Percentiles rank a stretch among this genome's conserved stretches.
Conservation (phyloP, 1,139 yeast species). For the Blastobotrys arbuscula region DNA sequence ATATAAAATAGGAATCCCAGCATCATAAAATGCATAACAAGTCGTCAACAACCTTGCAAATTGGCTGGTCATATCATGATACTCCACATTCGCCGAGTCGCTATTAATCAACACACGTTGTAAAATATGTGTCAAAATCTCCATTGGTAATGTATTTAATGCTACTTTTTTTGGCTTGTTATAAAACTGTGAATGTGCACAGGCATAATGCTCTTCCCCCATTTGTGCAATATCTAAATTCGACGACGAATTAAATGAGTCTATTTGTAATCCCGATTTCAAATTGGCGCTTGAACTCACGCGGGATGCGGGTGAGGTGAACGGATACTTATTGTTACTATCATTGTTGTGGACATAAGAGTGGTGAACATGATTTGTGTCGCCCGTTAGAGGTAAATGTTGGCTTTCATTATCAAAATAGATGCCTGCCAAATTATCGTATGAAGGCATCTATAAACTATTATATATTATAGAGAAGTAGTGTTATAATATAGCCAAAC, state of each 20-base stretch:
- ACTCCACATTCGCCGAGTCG: slow-evolving; percentile 11
- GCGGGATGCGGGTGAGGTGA: slow-evolving; percentile 1
- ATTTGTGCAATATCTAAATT: slow-evolving; percentile 12
- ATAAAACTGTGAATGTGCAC: slow-evolving; percentile 3
- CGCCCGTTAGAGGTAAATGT: slow-evolving; percentile 12
- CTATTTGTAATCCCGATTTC: slow-evolving; percentile 12
- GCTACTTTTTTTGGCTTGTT: slow-evolving; percentile 6
- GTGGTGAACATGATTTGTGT: slow-evolving; percentile 3
- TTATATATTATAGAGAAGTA: background rate
- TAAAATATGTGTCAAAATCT: slow-evolving; percentile 30
- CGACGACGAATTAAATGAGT: slow-evolving; percentile 14
- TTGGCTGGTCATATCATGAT: slow-evolving; percentile 15
- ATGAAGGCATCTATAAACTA: slow-evolving; percentile 15
- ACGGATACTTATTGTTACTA: background rate
- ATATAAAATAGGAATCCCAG: slow-evolving; percentile 44
- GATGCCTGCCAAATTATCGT: slow-evolving; percentile 17
- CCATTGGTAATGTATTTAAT: slow-evolving; percentile 30
- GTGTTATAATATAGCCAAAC: background rate
- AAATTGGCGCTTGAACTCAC: slow-evolving; percentile 11
- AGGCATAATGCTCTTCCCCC: slow-evolving; percentile 8
- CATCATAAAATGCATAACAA: slow-evolving; percentile 33
- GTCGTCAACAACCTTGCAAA: slow-evolving; percentile 30
- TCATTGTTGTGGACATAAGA: background rate
- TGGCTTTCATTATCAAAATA: slow-evolving; percentile 15
- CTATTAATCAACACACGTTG: slow-evolving; percentile 26